Base-by-base conservation (phyloP, 331 rosid species). In the Dryas integrifolia region DNA sequence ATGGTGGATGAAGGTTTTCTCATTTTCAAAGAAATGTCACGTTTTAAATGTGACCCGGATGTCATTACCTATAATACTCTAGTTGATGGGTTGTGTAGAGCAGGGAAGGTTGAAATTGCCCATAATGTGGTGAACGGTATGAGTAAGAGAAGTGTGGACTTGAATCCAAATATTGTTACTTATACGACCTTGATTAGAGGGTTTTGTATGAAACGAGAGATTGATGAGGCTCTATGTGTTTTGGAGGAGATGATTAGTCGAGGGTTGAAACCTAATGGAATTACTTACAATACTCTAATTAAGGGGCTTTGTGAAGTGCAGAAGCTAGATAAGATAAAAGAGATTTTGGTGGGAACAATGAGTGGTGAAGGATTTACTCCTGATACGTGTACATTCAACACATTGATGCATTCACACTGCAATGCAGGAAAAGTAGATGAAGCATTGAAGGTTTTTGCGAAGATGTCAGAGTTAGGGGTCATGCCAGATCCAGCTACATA, bases 21-120 rank as follows among this genome's bases (percentile, higher is more conserved):
- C 39, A 82, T 81, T 69, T 91, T 85, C 65, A 84, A 84, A 16
- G 87, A 87, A 74, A 85, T 91, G 86, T 52, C 77, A 3, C 62
- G 84, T 40, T 81, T 86, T 49, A 57, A 72, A 21, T 87, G 89
- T 24, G 77, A 84, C 16, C 91, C 97, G 2, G 97, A 91, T 81
- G 79, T 91, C 26, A 69, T 91, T 63, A 88, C 96, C 0, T 91
- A 89, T 26, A 91, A 91, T 64, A 85, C 92, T 0, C 87, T 91
- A 26, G 96, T 88, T 47, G 97, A 91, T 82, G 97, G 97, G 58
- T 76, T 91, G 85, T 91, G 97, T 75, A 82, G 87, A 63, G 96
- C 74, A 0, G 92, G 97, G 64, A 91, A 84, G 82, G 89, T 87
- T 21, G 74, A 61, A 12, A 76, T 74, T 6, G 97, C 97, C 0